A percentile compares a stretch with the other conserved stretches of the same genome.
Conservation (phyloP, 768 basidiomycete species). For the Paxillus ammoniavirescens region DNA sequence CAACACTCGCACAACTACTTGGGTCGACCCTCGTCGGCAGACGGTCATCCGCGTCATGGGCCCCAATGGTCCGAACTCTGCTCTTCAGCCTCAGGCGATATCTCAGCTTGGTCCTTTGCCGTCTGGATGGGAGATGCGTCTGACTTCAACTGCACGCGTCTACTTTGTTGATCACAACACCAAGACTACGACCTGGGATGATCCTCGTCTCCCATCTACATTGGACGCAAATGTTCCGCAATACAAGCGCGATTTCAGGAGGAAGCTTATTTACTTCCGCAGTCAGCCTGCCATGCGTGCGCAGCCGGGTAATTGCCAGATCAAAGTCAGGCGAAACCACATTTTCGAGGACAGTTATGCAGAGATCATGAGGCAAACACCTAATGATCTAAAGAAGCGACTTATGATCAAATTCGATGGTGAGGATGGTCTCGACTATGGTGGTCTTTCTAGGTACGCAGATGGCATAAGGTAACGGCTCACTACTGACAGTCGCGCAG, state of each 20-base stretch:
- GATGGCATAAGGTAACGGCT: not conserved
- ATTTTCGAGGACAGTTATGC: slow-evolving; percentile 99
- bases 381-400: slow-evolving; percentile 97
- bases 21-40: slow-evolving; percentile 98
- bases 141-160: slow-evolving; percentile 95
- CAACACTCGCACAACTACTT: slow-evolving; percentile 99
- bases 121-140: slow-evolving; percentile 99
- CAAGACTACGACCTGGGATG: slow-evolving; percentile 99
- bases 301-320: slow-evolving; percentile 98
- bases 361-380: slow-evolving; percentile 99
- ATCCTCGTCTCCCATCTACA: slow-evolving; percentile 92
- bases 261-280: slow-evolving; percentile 99
- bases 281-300: slow-evolving; percentile 98
- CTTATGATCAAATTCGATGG: slow-evolving; percentile 99
- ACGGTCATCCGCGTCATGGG: slow-evolving; percentile 97
- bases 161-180: slow-evolving; percentile 99
- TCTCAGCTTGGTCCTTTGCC: slow-evolving; percentile 96
- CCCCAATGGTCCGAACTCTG: slow-evolving; percentile 83
- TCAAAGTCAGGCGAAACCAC: slow-evolving; percentile 96
- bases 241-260: slow-evolving; percentile 99
- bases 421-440: slow-evolving; percentile 98
- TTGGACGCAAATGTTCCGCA: slow-evolving; percentile 97
- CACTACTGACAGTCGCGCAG: slow-evolving; percentile 39
- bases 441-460: slow-evolving; percentile 88
- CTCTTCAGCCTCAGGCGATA: slow-evolving; percentile 91